Evolutionary conservation across 1,284 basidiomycete genomes (phyloP), one percentile per base, ranked within the genome.

Genomic region (Omphalotus olearius): DNA sequence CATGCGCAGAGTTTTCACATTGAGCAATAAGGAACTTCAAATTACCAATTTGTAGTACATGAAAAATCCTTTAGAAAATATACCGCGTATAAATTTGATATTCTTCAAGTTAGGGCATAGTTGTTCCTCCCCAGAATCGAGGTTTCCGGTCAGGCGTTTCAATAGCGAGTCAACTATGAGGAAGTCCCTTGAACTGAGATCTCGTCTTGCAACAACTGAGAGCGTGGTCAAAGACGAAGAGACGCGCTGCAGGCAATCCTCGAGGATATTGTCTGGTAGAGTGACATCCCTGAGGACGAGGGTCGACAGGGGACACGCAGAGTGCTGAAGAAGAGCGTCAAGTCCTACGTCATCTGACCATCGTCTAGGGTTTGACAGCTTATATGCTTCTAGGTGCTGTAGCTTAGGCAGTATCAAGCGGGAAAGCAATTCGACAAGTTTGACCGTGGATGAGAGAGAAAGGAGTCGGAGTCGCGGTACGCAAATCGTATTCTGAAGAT

Each of bases 61-160:
- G n/a, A n/a, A n/a, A n/a, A n/a, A n/a, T n/a, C 51, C 51, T 13
- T 53, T 46, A 6, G 46, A 18, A 6, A 18, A 38, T 9, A 53
- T 36, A 28, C 45, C 48, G 16, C 46, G 18, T 16, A 33, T 11
- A 16, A 53, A 23, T 6, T 33, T 36, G 14, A 53, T 6, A 38
- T 36, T 46, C 33, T 53, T 40, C 40, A 53, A 20, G 10, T 7
- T 28, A 20, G 51, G 51, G 47, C 51, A 53, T 9, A 53, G 28
- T 9, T 37, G 13, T n/a, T 33, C 16, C 17, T 44, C 28, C 17
- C 4, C 18, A 23, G 40, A 16, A 5, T 20, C 39, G 17, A 20
- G 25, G 14, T 28, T 23, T 20, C 30, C 0, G 2, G 33, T 35
- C 43, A 23, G 4, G 28, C 45, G 3, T 4, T 30, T 6, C 36